These are phyloP conservation scores for Xanthoceras sorbifolium DNA, from an alignment of 345 rosid species.

Conservation along the genomic window DNA sequence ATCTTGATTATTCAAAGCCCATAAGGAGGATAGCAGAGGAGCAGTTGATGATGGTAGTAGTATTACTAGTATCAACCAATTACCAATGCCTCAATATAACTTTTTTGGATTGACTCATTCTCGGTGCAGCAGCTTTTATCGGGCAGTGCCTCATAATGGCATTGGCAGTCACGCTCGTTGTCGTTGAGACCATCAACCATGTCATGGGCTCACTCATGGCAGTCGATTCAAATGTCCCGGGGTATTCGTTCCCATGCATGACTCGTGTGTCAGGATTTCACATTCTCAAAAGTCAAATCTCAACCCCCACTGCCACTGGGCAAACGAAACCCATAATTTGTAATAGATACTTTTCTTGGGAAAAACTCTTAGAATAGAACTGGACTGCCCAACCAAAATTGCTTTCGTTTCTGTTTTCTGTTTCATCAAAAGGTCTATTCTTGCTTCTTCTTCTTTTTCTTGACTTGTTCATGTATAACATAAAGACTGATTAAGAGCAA, in stretches of 20 bases:
- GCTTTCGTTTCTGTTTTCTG: neutral
- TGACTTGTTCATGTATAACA: neutral
- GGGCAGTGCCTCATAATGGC: neutral
- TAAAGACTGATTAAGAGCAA: neutral
- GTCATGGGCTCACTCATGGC: no score
- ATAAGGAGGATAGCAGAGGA: no score
- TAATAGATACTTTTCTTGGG: neutral
- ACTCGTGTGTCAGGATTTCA: neutral
- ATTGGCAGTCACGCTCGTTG: neutral
- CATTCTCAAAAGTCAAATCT: neutral
- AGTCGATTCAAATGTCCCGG: neutral
- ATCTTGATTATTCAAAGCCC: no score
- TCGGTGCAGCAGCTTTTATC: no score
- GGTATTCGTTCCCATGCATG: neutral
- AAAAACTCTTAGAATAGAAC: neutral
- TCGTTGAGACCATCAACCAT: no score
- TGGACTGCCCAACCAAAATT: neutral
- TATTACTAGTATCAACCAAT: no score
- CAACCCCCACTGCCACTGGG: no score
- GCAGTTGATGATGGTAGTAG: no score
- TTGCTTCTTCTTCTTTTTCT: neutral
- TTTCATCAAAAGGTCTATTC: neutral
- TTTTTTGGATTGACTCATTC: no score
- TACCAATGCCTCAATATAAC: no score
- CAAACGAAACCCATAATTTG: neutral